phyloP scores from a whole-genome alignment of 768 basidiomycete genomes.

The Udeniomyces megalosporus region DNA sequence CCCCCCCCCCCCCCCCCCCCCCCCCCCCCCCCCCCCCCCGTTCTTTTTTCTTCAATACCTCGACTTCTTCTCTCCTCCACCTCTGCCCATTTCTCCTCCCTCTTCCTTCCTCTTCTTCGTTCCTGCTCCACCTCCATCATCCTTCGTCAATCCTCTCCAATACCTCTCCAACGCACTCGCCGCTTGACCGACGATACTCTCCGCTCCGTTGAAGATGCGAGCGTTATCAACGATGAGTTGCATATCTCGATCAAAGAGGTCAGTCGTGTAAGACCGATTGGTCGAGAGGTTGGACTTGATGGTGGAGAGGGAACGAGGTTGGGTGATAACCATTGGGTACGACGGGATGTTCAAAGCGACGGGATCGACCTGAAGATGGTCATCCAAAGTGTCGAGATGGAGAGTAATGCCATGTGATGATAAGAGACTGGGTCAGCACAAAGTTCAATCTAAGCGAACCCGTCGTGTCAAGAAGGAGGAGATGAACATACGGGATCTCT shows the following conservation, averaged over 20 bases:
- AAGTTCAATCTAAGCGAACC: neutral
- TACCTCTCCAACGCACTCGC: conserved; percentile 2
- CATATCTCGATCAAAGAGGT: conserved; percentile 12
- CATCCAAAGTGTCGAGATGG: too few relatives aligned
- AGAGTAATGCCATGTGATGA: too few relatives aligned
- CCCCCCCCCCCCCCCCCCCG: neutral
- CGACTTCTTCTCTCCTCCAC: neutral
- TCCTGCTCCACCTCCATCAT: neutral
- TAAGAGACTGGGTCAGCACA: neutral
- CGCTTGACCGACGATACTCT: conserved; percentile 1
- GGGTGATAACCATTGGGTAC: conserved; percentile 7
- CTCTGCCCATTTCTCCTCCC: neutral
- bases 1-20: neutral
- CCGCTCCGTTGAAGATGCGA: conserved; percentile 11
- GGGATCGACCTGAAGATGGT: conserved; percentile 15
- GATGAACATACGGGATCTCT: conserved; percentile 8
- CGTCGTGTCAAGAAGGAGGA: neutral
- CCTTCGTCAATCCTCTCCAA: neutral
- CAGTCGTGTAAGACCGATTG: conserved; percentile 2
- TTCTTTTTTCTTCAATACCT: neutral
- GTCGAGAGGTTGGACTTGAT: conserved; percentile 4
- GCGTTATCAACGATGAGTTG: conserved; percentile 15
- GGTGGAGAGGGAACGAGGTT: conserved; percentile 12
- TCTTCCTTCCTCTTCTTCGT: neutral
- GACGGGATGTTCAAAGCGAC: conserved; percentile 10